Percentiles rank a stretch among this genome's conserved stretches.
Conservation (phyloP, 148 eudicot genomes). For the Polygonum maritimum region DNA sequence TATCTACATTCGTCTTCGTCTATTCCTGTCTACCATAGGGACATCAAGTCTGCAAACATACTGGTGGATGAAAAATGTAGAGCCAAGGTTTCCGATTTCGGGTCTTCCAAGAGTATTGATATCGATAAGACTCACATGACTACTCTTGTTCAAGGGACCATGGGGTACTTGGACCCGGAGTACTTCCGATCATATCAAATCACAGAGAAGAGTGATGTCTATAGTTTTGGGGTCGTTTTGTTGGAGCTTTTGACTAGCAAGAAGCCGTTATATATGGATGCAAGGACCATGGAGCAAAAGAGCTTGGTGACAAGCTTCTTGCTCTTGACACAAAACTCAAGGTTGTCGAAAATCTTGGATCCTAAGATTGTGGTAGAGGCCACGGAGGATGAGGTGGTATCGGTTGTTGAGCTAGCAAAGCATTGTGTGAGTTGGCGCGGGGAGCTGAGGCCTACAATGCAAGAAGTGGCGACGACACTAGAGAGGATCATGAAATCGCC, state of each 20-base stretch:
- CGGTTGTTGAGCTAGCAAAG: not conserved
- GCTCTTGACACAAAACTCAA: not conserved
- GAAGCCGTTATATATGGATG: not conserved
- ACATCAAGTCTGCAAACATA: too few species aligned
- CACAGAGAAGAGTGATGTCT: too few species aligned
- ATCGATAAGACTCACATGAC: too few species aligned
- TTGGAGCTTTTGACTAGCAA: not conserved
- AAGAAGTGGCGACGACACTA: not conserved
- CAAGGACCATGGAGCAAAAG: not conserved
- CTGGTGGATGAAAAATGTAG: too few species aligned
- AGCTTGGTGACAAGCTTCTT: conserved; percentile 1
- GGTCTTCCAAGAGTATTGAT: too few species aligned
- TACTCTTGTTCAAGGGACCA: not conserved
- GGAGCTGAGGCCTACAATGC: not conserved
- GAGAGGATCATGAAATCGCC: not conserved
- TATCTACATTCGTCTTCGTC: too few species aligned
- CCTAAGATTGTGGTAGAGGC: not conserved
- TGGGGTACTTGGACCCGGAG: too few species aligned
- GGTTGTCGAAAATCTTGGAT: not conserved
- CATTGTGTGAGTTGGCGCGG: not conserved
- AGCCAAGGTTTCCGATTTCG: too few species aligned
- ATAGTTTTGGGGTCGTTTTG: not conserved
- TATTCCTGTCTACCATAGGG: too few species aligned
- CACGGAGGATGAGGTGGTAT: not conserved
- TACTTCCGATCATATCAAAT: too few species aligned